Conservation (phyloP, 78 protist genomes). For the Dictyostelium citrinum region DNA sequence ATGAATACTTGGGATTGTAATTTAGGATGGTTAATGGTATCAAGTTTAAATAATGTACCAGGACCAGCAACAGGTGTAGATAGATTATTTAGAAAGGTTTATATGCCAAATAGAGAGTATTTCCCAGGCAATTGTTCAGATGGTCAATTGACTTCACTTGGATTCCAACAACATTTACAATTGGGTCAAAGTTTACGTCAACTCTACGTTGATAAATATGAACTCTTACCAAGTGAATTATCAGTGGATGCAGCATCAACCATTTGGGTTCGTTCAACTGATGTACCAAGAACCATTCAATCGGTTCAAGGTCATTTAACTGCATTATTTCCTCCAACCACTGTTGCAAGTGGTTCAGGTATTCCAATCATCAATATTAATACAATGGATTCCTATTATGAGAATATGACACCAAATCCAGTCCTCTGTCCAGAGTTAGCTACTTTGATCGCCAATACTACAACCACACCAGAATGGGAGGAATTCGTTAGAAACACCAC, state of each 20-base stretch:
- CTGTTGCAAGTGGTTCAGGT: not conserved
- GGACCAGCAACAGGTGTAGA: not conserved
- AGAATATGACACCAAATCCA: constrained; percentile 30
- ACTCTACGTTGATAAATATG: constrained; percentile 49
- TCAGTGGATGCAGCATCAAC: not conserved
- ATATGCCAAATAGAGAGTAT: constrained; percentile 38
- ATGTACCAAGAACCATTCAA: constrained; percentile 74
- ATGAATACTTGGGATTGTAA: constrained; percentile 62
- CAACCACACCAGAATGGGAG: not conserved
- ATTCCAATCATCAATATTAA: constrained; percentile 9
- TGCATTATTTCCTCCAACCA: constrained; percentile 33
- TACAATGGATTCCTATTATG: constrained; percentile 43
- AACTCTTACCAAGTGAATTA: constrained; percentile 7
- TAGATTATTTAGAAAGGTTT: constrained; percentile 38
- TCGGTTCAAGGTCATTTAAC: constrained; percentile 56
- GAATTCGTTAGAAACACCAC: not conserved
- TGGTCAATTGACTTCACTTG: constrained; percentile 66
- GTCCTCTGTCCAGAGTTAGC: constrained; percentile 3
- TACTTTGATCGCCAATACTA: not conserved
- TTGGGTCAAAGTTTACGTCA: constrained; percentile 27
- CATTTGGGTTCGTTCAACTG: constrained; percentile 64
- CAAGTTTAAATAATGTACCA: not conserved
- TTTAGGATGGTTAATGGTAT: constrained; percentile 21
- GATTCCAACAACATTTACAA: constrained; percentile 34
- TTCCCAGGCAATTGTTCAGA: constrained; percentile 70